Evolutionary conservation across 768 basidiomycete species (phyloP), one percentile per base, ranked within the genome.

Genomic region (Mycena vitilis): DNA sequence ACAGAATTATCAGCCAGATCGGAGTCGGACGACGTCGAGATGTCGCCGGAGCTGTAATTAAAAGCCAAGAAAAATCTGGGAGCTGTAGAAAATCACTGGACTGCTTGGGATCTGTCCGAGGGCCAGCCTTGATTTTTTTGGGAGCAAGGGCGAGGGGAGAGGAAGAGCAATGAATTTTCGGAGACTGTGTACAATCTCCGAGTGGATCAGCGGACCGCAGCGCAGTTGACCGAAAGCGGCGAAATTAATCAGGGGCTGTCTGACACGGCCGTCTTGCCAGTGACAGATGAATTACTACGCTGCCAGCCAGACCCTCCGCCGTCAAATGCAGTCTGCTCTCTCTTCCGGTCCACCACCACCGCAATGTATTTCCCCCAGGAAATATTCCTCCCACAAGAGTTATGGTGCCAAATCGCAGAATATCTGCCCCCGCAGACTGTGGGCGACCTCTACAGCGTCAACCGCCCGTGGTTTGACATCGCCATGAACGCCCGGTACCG

Each of bases 401-500:
- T 83, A 63, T 83, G 82, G 82, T 69, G 77, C 45, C 77, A 80
- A 55, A 75, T 83, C 66, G 78, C 78, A 34, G 76, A 77, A 4
- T 78, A 75, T 70, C 56, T 83, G 60, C 79, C 81, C 12, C 77
- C 77, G 16, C 76, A 75, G 62, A 63, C 66, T 25, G 71, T 83
- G 61, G 75, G 74, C 47, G 75, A 77, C 44, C 79, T 84, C 63
- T 75, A 79, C 71, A 72, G 71, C 61, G 74, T 84, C 63, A 83
- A 83, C 72, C 76, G 77, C 60, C 75, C 75, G 51, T 80, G 83
- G 65, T 76, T 72, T 49, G 71, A 76, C 49, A 70, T 75, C 11
- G 64, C 74, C 38, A 85, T 87, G 85, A 82, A 86, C 68, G 81
- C 74, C 54, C 78, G 85, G 16, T 87, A 87, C 70, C 79, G 83